Conservation (phyloP, 2,329 filamentous ascomycete genomes). For the Uncinocarpus reesii region DNA sequence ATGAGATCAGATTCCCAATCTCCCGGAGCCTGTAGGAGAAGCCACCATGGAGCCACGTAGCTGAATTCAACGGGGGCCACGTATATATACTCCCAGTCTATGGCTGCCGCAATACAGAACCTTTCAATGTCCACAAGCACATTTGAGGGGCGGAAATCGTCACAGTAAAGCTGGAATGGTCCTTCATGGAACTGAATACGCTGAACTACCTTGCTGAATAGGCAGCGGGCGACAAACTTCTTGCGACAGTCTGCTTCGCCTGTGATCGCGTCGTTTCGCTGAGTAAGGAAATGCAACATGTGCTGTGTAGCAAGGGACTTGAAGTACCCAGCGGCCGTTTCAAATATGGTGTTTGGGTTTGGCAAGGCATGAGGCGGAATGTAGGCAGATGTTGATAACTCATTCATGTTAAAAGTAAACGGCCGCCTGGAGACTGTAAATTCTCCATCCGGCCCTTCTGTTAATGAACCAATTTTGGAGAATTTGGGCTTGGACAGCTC, state of each 20-base stretch:
- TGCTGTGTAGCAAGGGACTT: constrained; percentile 11
- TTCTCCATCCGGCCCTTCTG: constrained; percentile 6
- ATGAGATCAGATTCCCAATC: constrained; percentile 20
- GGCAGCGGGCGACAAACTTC: constrained; percentile 37
- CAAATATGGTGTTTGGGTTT: background rate
- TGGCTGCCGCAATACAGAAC: constrained; percentile 16
- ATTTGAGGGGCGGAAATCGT: constrained; percentile 24
- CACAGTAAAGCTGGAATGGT: constrained; percentile 21
- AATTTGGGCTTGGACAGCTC: constrained; percentile 18
- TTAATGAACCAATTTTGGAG: constrained; percentile 16
- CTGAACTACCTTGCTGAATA: constrained; percentile 31
- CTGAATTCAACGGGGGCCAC: constrained; percentile 19
- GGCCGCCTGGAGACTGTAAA: constrained; percentile 12
- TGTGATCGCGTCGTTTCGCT: constrained; percentile 33
- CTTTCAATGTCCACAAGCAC: constrained; percentile 20
- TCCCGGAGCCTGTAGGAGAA: constrained; percentile 19
- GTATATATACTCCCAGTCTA: constrained; percentile 25
- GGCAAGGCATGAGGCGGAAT: constrained; percentile 7
- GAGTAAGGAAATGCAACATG: constrained; percentile 28
- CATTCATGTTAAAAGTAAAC: constrained; percentile 15
- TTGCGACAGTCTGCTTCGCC: constrained; percentile 34
- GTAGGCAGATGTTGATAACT: constrained; percentile 12
- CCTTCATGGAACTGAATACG: constrained; percentile 16
- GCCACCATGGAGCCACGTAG: constrained; percentile 21
- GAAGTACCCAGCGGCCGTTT: constrained; percentile 12